Base-by-base conservation (phyloP, 352 stramenopile genomes). In the Pythium periplocum region DNA sequence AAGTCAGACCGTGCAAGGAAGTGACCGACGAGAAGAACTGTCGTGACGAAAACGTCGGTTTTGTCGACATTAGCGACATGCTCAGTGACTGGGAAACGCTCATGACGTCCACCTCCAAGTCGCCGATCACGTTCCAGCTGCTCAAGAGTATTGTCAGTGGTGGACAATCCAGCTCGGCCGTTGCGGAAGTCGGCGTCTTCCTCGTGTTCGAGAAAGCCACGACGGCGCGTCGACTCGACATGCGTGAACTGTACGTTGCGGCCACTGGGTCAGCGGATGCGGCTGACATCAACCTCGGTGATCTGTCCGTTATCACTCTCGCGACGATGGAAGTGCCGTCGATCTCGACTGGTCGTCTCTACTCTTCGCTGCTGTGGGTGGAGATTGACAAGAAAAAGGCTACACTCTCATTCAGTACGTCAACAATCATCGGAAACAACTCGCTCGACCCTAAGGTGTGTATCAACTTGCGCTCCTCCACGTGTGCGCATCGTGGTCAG, bases 291-390 rank as follows among this genome's bases (percentile, higher is more conserved):
- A 45, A 61, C 37, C n/a, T 10, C 1, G 60, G 60, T 31, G 59
- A 68, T 9, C 56, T 89, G 7, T 72, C 62, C 11, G 75, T 66
- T 12, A 44, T 92, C 30, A 72, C 64, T 53, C 73, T 92, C 3
- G 77, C 77, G 6, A 78, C 74, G 0, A 88, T 90, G 78, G 56
- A 68, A 9, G 54, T 83, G 31, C 74, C 81, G 1, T 34, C 51
- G 47, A 71, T 79, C 46, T 51, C 64, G 45, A 50, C 53, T 30
- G 78, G 75, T 2, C 61, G 66, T 0, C 54, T 91, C 37, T 69
- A 90, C 55, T 87, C 82, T 10, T 93, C 82, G 33, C 59, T 93
- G 33, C 26, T 93, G 3, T 93, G 82, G 82, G 68, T 93, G 32
- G 78, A 90, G 53, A 58, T 59, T 4, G 71, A 91, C 53, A 77